Base-by-base conservation (phyloP, 192 early-diverging fungal genomes). In the Kickxella alabastrina region DNA sequence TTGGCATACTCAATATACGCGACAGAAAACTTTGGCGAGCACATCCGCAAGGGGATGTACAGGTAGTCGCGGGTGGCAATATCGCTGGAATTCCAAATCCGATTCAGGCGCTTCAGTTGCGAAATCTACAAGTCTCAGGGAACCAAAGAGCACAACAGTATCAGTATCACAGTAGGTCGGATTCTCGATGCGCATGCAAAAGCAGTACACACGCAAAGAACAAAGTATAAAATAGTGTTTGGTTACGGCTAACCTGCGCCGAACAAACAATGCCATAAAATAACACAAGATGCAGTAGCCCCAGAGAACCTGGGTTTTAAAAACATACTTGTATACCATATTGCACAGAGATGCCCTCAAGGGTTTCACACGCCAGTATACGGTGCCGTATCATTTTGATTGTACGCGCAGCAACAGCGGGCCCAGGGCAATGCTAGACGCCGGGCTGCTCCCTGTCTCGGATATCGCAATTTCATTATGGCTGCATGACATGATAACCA, bases 1-100 rank as follows among this genome's bases (percentile, higher is more conserved):
- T 74, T 74, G 5, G 38, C 32, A 37, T 62, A 52, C 31, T 58
- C 63, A 19, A 74, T 59, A 31, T 66, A 55, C 5, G 36, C 54
- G 21, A 51, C 23, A 12, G 59, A 53, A 27, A 62, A 66, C 21
- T 27, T 62, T 22, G 54, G 49, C 29, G 47, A 55, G 52, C 70
- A 74, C 51, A 74, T 40, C 14, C 70, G 70, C 31, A 74, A 49
- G 6, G 70, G 70, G 26, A 74, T 47, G n/a, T 74, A 74, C 32
- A 74, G 32, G n/a, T 46, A 32, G 25, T 54, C 42, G 37, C 70
- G 70, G 3, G 51, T 58, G 10, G 63, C 54, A 28, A 74, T 57
- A 38, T 74, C 70, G 25, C 37, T 66, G 1, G 63, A 29, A n/a
- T 62, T 59, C 70, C 70, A 74, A 29, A 74, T 59, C 10, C 70